Evolutionary conservation across 495 filamentous ascomycete species (phyloP), one percentile per base, ranked within the genome.

Genomic region (Cairneyella variabilis): DNA sequence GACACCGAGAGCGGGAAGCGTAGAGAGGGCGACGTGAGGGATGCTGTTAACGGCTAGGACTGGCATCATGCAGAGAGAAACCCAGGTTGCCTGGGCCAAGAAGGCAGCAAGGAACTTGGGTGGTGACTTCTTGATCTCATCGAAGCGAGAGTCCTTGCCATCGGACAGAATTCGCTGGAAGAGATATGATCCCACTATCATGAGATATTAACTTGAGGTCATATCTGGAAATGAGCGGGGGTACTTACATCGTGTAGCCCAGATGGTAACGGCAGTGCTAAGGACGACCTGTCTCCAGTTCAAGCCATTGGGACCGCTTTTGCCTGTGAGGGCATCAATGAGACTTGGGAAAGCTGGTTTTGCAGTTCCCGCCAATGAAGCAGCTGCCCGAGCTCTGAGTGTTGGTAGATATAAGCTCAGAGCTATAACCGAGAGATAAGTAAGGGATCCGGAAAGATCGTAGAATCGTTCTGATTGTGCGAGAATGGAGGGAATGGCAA

Each of bases 251-350:
- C 83, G 62, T 5, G 70, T 71, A 20, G 81, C 79, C 82, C 82
- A 87, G 14, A 83, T 53, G 2, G 69, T 61, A 0, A 81, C 82
- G 1, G 76, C 73, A 0, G 69, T 76, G 56, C 74, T 82, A 51
- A 86, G 44, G 21, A 75, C 75, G 10, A 81, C 69, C 61, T 86
- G 82, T 42, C 83, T 71, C 78, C 83, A 86, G 56, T 82, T 82
- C 50, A 82, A 71, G 0, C 61, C 69, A 20, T 59, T 62, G 1
- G 66, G 56, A 5, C 58, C 62, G 1, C 54, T 63, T 23, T 47
- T 65, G 11, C 70, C 66, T 36, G 49, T 66, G 47, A 77, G 54
- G 11, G 68, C 65, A 27, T 59, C 65, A 7, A 76, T 32, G 7
- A 81, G 48, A 51, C 67, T 73, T n/a, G 79, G 74, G 56, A 72